Percentiles rank a stretch among this genome's conserved stretches.
Evolutionary conservation across 2,329 filamentous ascomycete species (phyloP).

Genomic region (Bipolaris gigantea): DNA sequence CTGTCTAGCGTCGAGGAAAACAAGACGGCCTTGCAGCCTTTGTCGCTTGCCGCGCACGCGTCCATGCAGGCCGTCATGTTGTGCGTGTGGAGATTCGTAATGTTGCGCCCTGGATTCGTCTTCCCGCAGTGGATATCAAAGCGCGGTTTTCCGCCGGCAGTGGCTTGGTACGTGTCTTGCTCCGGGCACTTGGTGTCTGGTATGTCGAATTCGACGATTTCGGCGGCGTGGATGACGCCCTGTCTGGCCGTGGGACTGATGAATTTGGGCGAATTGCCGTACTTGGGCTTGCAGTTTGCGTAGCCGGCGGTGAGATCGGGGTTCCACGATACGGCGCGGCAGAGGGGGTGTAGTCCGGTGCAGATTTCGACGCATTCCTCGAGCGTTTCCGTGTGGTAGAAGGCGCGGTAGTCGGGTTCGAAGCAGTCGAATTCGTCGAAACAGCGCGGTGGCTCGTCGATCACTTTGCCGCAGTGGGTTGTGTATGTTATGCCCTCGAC

Average conservation of each 20-base stretch:
- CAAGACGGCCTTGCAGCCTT: slow-evolving; percentile 30
- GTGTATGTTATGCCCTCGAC: slow-evolving; percentile 32
- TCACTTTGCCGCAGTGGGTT: slow-evolving; percentile 33
- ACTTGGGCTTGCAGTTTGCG: slow-evolving; percentile 41
- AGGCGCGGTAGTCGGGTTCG: slow-evolving; percentile 21
- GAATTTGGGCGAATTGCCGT: slow-evolving; percentile 16
- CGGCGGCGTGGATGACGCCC: slow-evolving; percentile 30
- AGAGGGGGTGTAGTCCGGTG: slow-evolving; percentile 33
- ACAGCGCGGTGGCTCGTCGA: slow-evolving; percentile 20
- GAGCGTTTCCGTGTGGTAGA: slow-evolving; percentile 32
- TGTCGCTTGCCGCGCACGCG: slow-evolving; percentile 26
- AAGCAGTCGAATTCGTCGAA: slow-evolving; percentile 26
- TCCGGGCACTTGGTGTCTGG: slow-evolving; percentile 27
- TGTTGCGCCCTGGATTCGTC: slow-evolving; percentile 33
- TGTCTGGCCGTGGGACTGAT: slow-evolving; percentile 4
- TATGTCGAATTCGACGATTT: slow-evolving; percentile 28
- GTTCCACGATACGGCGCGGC: slow-evolving; percentile 34
- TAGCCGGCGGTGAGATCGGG: slow-evolving; percentile 33
- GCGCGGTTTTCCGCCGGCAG: slow-evolving; percentile 13
- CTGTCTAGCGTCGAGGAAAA: slow-evolving; percentile 29
- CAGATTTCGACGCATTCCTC: slow-evolving; percentile 36
- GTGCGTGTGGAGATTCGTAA: slow-evolving; percentile 30
- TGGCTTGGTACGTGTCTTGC: slow-evolving; percentile 14
- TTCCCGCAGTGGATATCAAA: slow-evolving; percentile 39
- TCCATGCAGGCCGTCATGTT: slow-evolving; percentile 39